Evolutionary conservation across 2,329 filamentous ascomycete species (phyloP), one percentile per base, ranked within the genome.

Genomic region (Drechslerella dactyloides): DNA sequence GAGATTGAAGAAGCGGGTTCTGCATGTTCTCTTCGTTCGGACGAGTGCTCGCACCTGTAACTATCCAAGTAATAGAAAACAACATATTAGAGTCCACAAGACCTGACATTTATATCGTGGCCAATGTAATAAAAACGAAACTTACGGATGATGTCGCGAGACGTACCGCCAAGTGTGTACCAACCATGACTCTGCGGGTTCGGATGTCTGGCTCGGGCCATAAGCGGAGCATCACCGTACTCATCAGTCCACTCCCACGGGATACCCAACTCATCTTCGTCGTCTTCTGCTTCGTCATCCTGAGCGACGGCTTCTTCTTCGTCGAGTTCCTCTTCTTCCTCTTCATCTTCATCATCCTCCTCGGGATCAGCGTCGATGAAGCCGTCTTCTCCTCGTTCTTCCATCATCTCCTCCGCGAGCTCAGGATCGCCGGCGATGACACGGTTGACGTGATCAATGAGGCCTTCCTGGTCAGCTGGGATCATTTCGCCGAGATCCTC

Each of bases 391-490:
- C 74, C 75, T 23, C 74, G 74, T 33, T 76, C 76, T 40, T 77
- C 75, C 55, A 75, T 75, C 50, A 75, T 74, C 24, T 73, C 74
- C 33, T 76, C 76, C 27, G 59, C 74, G 57, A 73, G 75, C 40
- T 75, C 75, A 30, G 69, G 60, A 33, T 76, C 74, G 8, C 65
- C 66, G 13, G 74, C 74, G 11, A 76, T 74, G 19, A 76, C 74
- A n/a, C 74, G 68, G 44, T 70, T 66, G 19, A 74, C 58, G 27
- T 69, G 62, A 15, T 74, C 74, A 27, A 70, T 68, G 21, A 73
- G 82, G 4, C 84, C 84, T n/a, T 84, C 82, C 30, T 82, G 82
- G 6, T 81, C 82, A 2, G 81, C 83, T 0, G 21, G 85, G 85
- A 21, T 84, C 85, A n/a, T 74, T 60, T 82, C 85, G 3, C 84